Base-by-base conservation (phyloP, 2,329 filamentous ascomycete genomes). In the Zasmidium cellare region DNA sequence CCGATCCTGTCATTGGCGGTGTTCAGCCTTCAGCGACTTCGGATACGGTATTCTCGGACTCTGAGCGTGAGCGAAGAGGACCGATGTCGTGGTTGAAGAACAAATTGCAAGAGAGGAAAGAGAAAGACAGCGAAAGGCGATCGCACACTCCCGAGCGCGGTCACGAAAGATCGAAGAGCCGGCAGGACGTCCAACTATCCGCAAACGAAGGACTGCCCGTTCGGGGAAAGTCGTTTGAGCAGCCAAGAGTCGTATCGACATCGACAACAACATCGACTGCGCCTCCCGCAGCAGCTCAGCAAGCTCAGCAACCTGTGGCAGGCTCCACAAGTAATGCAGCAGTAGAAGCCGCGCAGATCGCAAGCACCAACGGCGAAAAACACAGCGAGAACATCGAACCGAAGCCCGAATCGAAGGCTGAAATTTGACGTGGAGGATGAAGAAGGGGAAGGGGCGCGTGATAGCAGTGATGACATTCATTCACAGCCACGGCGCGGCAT, bases 61-160 rank as follows among this genome's bases (percentile, higher is more conserved):
- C 64, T 58, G 73, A 70, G 41, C 70, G 76, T 1, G 81, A 85
- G 61, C 85, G 82, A 71, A 86, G 82, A 61, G 82, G 84, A 1
- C 79, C 85, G 1, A 82, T 88, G 63, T 84, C 82, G 6, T 88
- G 87, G 77, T 81, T 88, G 63, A 82, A 86, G 62, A 84, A 82
- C 61, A 88, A 87, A 72, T 79, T 88, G 56, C 79, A 84, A 25
- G 84, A 86, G 46, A 80, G 82, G 25, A 80, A 80, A 58, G 81
- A 82, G 25, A 76, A 78, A 57, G 78, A 82, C 38, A 78, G 77
- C 19, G 83, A 83, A 64, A 81, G 80, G 62, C 64, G 71, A 20
- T 67, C 69, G 1, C 60, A 67, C 47, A 72, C 71, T 20, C 72
- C 72, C 2, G 67, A 71, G 14, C 61, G 79, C 78, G 59, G 59